Percentiles rank a stretch among this genome's conserved stretches.
phyloP scores from a whole-genome alignment of 192 early-diverging fungal genomes.

The Coemansia asiatica region DNA sequence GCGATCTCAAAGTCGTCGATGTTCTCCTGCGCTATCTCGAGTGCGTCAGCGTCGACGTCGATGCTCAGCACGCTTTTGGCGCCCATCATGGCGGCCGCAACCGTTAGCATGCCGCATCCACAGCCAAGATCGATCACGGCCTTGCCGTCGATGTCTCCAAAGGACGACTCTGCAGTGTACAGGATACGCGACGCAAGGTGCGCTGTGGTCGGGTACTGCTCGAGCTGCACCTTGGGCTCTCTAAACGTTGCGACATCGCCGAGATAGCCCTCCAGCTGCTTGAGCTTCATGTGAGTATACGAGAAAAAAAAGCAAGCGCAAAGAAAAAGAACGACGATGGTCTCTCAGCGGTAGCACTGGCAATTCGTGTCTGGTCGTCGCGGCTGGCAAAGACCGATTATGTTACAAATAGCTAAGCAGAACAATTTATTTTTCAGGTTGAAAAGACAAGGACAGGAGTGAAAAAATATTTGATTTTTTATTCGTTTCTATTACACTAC shows the following conservation, averaged over 20 bases:
- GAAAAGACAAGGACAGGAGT: too few relatives aligned
- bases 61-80: conserved; percentile 59
- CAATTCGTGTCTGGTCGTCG: not conserved
- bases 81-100: conserved; percentile 62
- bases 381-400: not conserved
- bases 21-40: conserved; percentile 70
- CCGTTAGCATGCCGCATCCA: conserved; percentile 75
- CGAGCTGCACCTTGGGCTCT: conserved; percentile 70
- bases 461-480: too few relatives aligned
- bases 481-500: not conserved
- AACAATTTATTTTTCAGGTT: too few relatives aligned
- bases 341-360: not conserved
- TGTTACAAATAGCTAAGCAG: too few relatives aligned
- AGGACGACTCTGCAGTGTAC: conserved; percentile 71
- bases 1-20: conserved; percentile 59
- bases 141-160: conserved; percentile 72
- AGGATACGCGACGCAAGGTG: conserved; percentile 74
- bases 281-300: conserved; percentile 63
- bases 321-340: not conserved
- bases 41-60: conserved; percentile 72
- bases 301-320: not conserved
- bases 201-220: conserved; percentile 78
- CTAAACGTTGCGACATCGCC: conserved; percentile 65
- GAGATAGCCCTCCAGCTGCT: conserved; percentile 67
- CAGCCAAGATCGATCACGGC: conserved; percentile 74